Base-by-base conservation (phyloP, 768 basidiomycete genomes). In the Boletus vinaceobasis region DNA sequence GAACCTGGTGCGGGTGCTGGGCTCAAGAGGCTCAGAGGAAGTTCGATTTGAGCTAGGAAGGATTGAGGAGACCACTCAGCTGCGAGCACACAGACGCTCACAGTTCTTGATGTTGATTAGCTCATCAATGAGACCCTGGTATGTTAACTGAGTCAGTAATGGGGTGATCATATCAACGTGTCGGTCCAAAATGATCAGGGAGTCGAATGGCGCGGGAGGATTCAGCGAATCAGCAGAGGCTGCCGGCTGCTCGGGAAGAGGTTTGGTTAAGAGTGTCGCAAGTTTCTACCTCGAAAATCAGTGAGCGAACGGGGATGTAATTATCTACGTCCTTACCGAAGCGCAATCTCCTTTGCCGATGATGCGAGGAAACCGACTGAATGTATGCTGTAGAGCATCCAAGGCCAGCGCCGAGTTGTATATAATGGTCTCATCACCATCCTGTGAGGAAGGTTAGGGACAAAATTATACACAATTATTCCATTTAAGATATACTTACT, bases 81-180 rank as follows among this genome's bases (percentile, higher is more conserved):
- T 32, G 29, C 6, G 17, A 27, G 23, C 15, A 48, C 4, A n/a
- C n/a, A 46, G 26, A 27, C 10, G 71, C 87, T 55, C 63, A 93
- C 95, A 88, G 65, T 97, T 93, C 70, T 82, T 88, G 57, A 99
- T 87, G 1, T 92, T 90, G 44, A 97, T 77, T 35, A 93, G 74
- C 69, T 99, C 97, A 65, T 98, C 97, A 33, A 98, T 79, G 45
- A 99, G 85, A 19, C 97, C 97, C 68, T 98, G 89, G 61, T 98
- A 98, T 0, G 97, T 99, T 53, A 98, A 76, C 65, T 98, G 95
- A 3, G 97, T 98, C 43, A 96, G 81, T 48, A 98, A 76, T 1
- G 97, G 93, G 0, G 97, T 97, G 55, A 98, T 85, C 89, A 98
- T 90, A 65, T 99, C 97, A 10, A 90, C 85, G 33, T 86, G 84